Percentiles rank a stretch among this genome's conserved stretches.
phyloP scores from a whole-genome alignment of 1,139 yeast genomes.

The Blastobotrys aristatus region DNA sequence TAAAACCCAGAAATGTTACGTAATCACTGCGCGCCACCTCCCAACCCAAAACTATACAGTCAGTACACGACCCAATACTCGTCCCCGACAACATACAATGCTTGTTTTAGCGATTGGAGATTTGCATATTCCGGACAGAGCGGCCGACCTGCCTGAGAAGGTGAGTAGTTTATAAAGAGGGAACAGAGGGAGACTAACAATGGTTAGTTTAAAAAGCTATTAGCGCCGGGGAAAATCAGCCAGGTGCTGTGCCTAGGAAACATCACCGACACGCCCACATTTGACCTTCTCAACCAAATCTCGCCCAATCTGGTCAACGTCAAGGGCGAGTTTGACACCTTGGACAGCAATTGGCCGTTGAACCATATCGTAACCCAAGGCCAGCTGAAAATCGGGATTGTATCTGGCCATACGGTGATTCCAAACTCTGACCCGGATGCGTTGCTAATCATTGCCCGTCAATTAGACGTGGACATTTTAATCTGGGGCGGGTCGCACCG shows the following conservation, averaged over 20 bases:
- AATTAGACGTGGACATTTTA: conserved; percentile 84
- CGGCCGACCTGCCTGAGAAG: conserved; percentile 46
- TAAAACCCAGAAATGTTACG: not conserved
- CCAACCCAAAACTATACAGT: too few relatives aligned
- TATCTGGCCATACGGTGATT: conserved; percentile 77
- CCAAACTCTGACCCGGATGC: conserved; percentile 88
- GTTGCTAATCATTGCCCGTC: conserved; percentile 75
- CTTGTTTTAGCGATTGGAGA: conserved; percentile 88
- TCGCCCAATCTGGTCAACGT: conserved; percentile 73
- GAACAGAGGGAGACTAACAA: not conserved
- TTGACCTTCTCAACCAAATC: conserved; percentile 57
- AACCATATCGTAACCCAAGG: conserved; percentile 65
- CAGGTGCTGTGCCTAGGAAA: conserved; percentile 87
- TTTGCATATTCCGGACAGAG: conserved; percentile 82
- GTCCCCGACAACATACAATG: conserved; percentile 51
- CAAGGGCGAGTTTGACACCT: conserved; percentile 65
- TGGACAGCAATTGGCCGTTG: conserved; percentile 47
- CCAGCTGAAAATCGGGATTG: conserved; percentile 71
- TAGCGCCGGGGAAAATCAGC: conserved; percentile 75
- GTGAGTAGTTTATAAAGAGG: conserved; percentile 21
- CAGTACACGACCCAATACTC: too few relatives aligned
- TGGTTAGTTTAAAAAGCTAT: conserved; percentile 60
- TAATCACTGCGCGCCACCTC: too few relatives aligned
- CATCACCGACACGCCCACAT: conserved; percentile 60
- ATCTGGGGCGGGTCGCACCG: conserved; percentile 97